Conservation (phyloP, 2,329 filamentous ascomycete genomes). For the Colletotrichum spaethianum region DNA sequence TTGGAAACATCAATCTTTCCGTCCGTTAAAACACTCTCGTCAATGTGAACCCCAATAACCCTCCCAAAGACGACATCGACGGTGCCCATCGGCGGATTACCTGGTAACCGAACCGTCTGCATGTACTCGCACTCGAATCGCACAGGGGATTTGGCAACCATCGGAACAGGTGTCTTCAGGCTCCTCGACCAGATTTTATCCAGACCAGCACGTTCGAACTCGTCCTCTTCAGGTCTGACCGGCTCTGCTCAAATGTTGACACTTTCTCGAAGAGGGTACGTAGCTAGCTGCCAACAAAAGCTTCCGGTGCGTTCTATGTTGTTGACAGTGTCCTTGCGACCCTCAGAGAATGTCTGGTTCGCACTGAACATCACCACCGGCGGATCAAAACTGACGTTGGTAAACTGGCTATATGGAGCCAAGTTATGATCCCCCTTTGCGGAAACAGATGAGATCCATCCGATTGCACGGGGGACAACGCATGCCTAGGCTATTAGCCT, state of each 20-base stretch:
- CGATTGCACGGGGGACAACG: constrained; percentile 23
- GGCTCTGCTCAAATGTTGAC: constrained; percentile 25
- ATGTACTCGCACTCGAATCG: constrained; percentile 30
- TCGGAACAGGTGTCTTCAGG: neutral
- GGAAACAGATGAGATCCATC: constrained; percentile 24
- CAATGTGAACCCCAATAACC: constrained; percentile 10
- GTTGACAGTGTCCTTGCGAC: constrained; percentile 25
- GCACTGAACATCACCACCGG: constrained; percentile 32
- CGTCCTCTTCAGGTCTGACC: constrained; percentile 12
- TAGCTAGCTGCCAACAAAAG: constrained; percentile 27
- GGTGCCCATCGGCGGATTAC: constrained; percentile 10
- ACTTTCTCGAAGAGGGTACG: constrained; percentile 11
- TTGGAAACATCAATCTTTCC: constrained; percentile 20
- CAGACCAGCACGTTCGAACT: constrained; percentile 12
- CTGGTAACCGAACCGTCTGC: constrained; percentile 26
- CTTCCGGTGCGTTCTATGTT: constrained; percentile 17
- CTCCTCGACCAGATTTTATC: constrained; percentile 18
- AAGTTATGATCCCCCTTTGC: constrained; percentile 18
- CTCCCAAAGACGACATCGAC: constrained; percentile 19
- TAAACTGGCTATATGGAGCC: constrained; percentile 20
- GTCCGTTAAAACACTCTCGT: constrained; percentile 12
- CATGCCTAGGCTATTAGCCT: neutral
- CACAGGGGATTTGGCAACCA: constrained; percentile 10
- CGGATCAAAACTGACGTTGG: constrained; percentile 24
- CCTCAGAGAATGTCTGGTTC: neutral